Evolutionary conservation across 1,139 yeast genomes (phyloP).

Genomic region (Scheffersomyces quercinus): DNA sequence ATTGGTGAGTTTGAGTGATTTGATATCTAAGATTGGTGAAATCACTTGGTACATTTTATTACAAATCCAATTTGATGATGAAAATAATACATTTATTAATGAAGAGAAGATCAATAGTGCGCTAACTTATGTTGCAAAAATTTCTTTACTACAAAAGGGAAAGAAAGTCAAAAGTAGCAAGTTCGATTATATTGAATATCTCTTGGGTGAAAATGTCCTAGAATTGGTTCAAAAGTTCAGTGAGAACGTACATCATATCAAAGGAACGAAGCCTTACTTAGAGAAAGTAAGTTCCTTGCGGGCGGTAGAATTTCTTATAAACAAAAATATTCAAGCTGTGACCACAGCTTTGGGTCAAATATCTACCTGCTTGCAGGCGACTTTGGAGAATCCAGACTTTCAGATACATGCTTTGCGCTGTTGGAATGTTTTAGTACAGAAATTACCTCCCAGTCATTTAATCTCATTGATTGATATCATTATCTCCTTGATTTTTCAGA

Average conservation of each 20-base stretch:
- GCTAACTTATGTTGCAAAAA: conserved; percentile 38
- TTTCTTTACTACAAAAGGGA: conserved; percentile 21
- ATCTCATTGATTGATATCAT: conserved; percentile 48
- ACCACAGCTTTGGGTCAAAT: conserved; percentile 86
- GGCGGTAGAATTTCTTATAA: conserved; percentile 71
- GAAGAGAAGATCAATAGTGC: conserved; percentile 38
- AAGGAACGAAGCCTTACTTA: conserved; percentile 68
- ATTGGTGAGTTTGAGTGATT: conserved; percentile 36
- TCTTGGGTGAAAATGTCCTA: conserved; percentile 60
- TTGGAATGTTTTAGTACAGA: conserved; percentile 59
- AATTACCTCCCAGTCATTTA: conserved; percentile 53
- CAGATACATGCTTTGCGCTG: conserved; percentile 66
- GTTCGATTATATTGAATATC: conserved; percentile 24
- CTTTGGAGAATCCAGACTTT: conserved; percentile 63
- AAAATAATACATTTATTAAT: conserved; percentile 27
- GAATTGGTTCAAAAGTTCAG: conserved; percentile 82
- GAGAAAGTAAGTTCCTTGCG: conserved; percentile 72
- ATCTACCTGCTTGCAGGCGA: conserved; percentile 81
- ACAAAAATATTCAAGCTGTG: conserved; percentile 59
- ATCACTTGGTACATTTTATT: conserved; percentile 44
- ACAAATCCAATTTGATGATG: conserved; percentile 35
- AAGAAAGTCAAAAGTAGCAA: conserved; percentile 6
- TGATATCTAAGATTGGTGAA: conserved; percentile 47
- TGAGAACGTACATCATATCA: conserved; percentile 71
- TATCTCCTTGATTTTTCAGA: conserved; percentile 55